Conservation (phyloP, 148 eudicot species). For the Oxyria digyna region DNA sequence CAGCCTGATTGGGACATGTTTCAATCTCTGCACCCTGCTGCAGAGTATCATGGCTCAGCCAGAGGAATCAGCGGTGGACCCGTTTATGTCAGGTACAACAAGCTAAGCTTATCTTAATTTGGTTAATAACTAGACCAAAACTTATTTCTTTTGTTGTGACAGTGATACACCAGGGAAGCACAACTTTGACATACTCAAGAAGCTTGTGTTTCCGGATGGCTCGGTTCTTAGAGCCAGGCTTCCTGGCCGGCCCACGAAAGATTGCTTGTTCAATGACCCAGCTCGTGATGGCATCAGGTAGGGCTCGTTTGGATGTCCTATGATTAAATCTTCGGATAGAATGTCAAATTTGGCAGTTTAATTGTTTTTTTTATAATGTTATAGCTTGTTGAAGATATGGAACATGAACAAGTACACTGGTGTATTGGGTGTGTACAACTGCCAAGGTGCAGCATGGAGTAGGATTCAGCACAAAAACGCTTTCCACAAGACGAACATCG, state of each 20-base stretch:
- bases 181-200: slow-evolving; percentile 66
- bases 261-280: slow-evolving; percentile 77
- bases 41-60: slow-evolving; percentile 83
- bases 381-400: slow-evolving; percentile 95
- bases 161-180: slow-evolving; percentile 92
- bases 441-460: slow-evolving; percentile 99
- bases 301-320: too few species aligned
- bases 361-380: too few species aligned
- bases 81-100: slow-evolving; percentile 80
- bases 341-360: too few species aligned
- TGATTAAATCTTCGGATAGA: too few species aligned
- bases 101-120: too few species aligned
- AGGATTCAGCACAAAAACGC: slow-evolving; percentile 49
- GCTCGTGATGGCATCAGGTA: slow-evolving; percentile 75
- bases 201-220: slow-evolving; percentile 82
- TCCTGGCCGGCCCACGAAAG: slow-evolving; percentile 80
- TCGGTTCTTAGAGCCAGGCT: slow-evolving; percentile 62
- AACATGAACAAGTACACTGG: slow-evolving; percentile 97
- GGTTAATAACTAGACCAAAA: too few species aligned
- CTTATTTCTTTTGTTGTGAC: too few species aligned
- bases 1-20: slow-evolving; percentile 97
- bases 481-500: slow-evolving; percentile 46
- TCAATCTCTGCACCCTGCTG: slow-evolving; percentile 74
- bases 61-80: slow-evolving; percentile 87
- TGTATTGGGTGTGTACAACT: slow-evolving; percentile 85